These are phyloP conservation scores for Neopestalotiopsis sp. DNA, from an alignment of 2,329 filamentous ascomycete genomes.

Conservation along the genomic window DNA sequence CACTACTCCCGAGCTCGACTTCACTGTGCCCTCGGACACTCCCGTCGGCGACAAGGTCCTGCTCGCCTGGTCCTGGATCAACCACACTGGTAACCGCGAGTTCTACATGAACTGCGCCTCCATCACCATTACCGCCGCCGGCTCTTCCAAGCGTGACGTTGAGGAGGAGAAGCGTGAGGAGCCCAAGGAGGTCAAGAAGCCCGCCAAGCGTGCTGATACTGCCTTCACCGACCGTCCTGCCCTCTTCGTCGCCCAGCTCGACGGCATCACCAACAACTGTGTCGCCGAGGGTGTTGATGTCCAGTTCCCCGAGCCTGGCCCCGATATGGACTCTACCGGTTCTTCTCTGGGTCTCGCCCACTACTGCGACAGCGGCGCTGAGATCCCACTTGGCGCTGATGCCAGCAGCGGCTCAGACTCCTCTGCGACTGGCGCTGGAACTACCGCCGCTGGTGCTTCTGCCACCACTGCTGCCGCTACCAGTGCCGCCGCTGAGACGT, in stretches of 20 bases:
- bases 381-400: constrained; percentile 27
- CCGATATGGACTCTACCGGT: constrained; percentile 50
- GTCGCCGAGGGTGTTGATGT: constrained; percentile 65
- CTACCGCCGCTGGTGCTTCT: constrained; percentile 19
- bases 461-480: constrained; percentile 2
- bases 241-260: constrained; percentile 76
- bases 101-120: constrained; percentile 89
- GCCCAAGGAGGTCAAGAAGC: constrained; percentile 31
- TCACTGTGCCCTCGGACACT: constrained; percentile 69
- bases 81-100: constrained; percentile 77
- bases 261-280: constrained; percentile 57
- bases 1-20: constrained; percentile 61
- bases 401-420: constrained; percentile 39
- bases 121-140: constrained; percentile 69
- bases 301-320: constrained; percentile 70
- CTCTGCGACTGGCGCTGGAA: constrained; percentile 28
- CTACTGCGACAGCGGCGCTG: constrained; percentile 36
- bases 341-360: constrained; percentile 38
- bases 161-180: constrained; percentile 31
- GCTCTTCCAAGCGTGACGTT: constrained; percentile 36
- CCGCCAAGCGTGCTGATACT: constrained; percentile 28
- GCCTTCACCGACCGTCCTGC: constrained; percentile 64
- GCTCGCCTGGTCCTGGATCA: constrained; percentile 81
- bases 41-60: constrained; percentile 63
- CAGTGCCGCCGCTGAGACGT: neutral